These are phyloP conservation scores for Pythium rishiriense DNA, from an alignment of 352 stramenopile species.

Conservation along the genomic window DNA sequence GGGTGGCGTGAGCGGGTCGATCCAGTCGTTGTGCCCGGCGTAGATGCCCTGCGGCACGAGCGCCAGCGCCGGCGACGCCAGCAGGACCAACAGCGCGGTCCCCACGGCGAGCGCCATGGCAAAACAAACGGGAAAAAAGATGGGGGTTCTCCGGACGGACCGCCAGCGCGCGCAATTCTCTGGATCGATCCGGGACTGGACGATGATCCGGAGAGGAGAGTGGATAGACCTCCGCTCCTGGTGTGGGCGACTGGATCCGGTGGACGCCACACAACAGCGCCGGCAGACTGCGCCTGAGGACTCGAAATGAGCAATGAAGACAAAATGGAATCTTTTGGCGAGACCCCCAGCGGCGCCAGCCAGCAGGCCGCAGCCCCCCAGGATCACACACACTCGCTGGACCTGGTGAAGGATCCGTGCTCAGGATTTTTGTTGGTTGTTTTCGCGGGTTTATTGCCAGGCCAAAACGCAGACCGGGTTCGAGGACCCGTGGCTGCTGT, in stretches of 20 bases:
- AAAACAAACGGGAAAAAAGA: no score
- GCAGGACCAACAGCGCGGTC: conserved; percentile 25
- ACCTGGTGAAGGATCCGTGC: neutral
- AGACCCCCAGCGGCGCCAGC: neutral
- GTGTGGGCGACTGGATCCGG: neutral
- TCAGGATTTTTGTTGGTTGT: conserved; percentile 3
- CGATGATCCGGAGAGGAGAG: no score
- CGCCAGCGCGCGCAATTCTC: no score
- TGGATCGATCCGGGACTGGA: no score
- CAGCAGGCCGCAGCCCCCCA: neutral
- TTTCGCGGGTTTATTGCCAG: neutral
- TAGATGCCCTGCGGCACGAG: conserved; percentile 40
- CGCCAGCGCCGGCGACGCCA: conserved; percentile 14
- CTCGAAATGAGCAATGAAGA: conserved; percentile 27
- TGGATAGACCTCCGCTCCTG: no score
- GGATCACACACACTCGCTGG: conserved; percentile 1
- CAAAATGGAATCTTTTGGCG: conserved; percentile 11
- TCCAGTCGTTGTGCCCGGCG: conserved; percentile 53
- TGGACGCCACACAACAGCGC: neutral
- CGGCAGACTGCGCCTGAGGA: conserved; percentile 5
- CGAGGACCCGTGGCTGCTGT: no score
- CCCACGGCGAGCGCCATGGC: conserved; percentile 22
- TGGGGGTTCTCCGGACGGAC: no score
- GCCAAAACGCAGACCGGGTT: no score
- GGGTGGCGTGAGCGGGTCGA: conserved; percentile 76